These are phyloP conservation scores for carrot (Daucus carota) DNA, from an alignment of 129 eudicot genomes.

Conservation along the genomic window DNA sequence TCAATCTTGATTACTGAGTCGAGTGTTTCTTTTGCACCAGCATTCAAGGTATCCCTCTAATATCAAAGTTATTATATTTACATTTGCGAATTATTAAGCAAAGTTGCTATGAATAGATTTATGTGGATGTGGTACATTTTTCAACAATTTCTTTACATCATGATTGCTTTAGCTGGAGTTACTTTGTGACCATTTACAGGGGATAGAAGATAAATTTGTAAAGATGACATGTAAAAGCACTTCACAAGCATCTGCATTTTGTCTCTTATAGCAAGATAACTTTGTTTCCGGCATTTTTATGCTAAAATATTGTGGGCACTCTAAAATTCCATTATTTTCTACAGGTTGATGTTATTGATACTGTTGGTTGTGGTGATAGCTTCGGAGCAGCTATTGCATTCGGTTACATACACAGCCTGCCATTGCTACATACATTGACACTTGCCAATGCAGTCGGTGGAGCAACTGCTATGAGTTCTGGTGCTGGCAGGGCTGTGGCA, in stretches of 20 bases:
- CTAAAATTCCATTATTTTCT: background rate
- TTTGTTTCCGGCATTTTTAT: background rate
- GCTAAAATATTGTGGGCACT: background rate
- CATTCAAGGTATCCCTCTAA: constrained; percentile 50
- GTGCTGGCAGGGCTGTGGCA: constrained; percentile 96
- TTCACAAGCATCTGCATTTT: background rate
- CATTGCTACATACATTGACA: constrained; percentile 52
- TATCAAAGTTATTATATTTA: background rate
- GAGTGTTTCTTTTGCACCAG: constrained; percentile 74
- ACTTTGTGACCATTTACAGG: background rate
- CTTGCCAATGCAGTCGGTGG: constrained; percentile 97
- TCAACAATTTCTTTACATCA: no score
- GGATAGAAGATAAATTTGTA: background rate
- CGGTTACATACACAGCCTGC: constrained; percentile 76
- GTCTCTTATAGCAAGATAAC: background rate
- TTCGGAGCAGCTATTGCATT: constrained; percentile 84
- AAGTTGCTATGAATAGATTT: background rate
- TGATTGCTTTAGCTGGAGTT: background rate
- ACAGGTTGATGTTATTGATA: constrained; percentile 78
- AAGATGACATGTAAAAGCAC: background rate
- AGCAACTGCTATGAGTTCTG: constrained; percentile 93
- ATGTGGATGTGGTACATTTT: background rate
- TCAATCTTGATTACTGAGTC: constrained; percentile 68
- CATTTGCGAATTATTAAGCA: background rate
- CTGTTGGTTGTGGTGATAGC: constrained; percentile 99